A percentile compares a stretch with the other conserved stretches of the same genome.
These are phyloP conservation scores for Bruguiera parviflora DNA, from an alignment of 345 rosid species.

Conservation along the genomic window DNA sequence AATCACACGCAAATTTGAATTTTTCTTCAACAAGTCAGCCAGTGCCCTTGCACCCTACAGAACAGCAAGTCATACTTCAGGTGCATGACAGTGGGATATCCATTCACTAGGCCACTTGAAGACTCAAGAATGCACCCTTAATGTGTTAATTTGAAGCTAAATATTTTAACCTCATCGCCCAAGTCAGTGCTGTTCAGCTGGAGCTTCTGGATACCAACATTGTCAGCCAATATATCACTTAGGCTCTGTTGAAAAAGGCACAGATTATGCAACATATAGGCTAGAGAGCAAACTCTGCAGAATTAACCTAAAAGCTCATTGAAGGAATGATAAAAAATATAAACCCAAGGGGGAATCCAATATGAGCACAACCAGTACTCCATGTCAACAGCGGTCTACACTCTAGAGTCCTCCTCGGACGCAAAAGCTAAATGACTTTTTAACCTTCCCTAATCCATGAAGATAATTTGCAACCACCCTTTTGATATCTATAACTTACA, in stretches of 20 bases:
- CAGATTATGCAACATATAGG: constrained; percentile 6
- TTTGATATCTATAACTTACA: no score
- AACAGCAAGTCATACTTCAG: constrained; percentile 13
- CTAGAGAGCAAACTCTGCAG: constrained; percentile 11
- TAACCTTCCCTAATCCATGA: no score
- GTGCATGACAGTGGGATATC: constrained; percentile 9
- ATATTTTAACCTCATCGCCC: constrained; percentile 78
- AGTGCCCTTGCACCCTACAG: constrained; percentile 88
- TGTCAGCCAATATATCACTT: constrained; percentile 64
- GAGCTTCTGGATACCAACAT: constrained; percentile 68
- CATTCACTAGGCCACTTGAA: constrained; percentile 11
- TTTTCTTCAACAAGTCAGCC: constrained; percentile 85
- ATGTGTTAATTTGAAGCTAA: constrained; percentile 9
- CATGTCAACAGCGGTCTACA: no score
- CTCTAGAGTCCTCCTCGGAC: no score
- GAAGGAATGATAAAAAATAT: background rate
- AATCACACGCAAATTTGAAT: constrained; percentile 65
- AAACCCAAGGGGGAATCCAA: background rate
- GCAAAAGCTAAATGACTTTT: no score
- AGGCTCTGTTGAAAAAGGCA: constrained; percentile 46
- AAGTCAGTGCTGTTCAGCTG: constrained; percentile 77
- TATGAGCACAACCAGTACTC: background rate
- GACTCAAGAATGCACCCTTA: background rate
- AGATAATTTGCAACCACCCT: no score
- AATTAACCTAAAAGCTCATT: constrained; percentile 5